Evolutionary conservation across 257 asterid species (phyloP).

Genomic region (Plantago elongata): DNA sequence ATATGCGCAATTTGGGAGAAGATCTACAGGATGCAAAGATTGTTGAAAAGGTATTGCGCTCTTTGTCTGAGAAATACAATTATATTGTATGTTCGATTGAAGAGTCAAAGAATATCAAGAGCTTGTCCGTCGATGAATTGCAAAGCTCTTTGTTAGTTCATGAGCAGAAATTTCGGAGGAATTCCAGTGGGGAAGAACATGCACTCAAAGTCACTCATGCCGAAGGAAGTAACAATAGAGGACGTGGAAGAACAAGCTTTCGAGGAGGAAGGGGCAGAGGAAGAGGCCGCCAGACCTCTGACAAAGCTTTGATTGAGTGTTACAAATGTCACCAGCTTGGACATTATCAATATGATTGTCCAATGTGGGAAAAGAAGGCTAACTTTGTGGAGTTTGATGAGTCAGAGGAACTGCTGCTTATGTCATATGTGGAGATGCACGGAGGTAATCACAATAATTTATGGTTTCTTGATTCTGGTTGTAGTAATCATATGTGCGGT

Average conservation of each 20-base stretch:
- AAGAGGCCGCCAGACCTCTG: too few relatives aligned
- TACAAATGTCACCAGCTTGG: neutral
- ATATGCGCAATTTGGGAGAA: conserved; percentile 15
- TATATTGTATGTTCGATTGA: conserved; percentile 15
- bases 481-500: too few relatives aligned
- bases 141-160: conserved; percentile 17
- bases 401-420: too few relatives aligned
- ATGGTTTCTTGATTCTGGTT: too few relatives aligned
- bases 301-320: neutral
- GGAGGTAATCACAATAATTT: neutral
- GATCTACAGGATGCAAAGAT: conserved; percentile 5
- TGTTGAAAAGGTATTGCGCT: conserved; percentile 17
- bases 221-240: too few relatives aligned
- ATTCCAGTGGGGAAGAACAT: too few relatives aligned
- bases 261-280: too few relatives aligned
- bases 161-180: conserved; percentile 6
- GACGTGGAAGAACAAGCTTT: too few relatives aligned
- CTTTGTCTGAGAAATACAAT: conserved; percentile 9
- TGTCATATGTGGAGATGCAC: neutral
- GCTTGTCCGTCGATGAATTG: conserved; percentile 3
- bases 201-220: too few relatives aligned
- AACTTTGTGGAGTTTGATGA: too few relatives aligned
- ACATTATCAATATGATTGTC: neutral
- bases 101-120: conserved; percentile 9
- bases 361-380: neutral